Percentiles rank a stretch among this genome's conserved stretches.
Conservation (phyloP, 805 yeast genomes). For the Saturnispora sekii region DNA sequence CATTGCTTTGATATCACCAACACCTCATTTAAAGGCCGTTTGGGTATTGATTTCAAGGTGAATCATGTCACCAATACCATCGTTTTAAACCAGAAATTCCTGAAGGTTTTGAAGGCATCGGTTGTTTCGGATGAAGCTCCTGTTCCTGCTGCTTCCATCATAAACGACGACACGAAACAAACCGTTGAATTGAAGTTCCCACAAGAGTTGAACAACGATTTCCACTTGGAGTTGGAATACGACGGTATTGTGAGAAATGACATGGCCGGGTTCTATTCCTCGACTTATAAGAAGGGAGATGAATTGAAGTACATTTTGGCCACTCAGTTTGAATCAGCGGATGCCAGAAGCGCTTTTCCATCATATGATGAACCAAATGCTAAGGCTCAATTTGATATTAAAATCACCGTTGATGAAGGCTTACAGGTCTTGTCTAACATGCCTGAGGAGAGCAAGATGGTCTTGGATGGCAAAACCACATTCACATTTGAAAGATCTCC, state of each 20-base stretch:
- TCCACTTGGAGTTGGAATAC: conserved; percentile 28
- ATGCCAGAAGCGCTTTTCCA: conserved; percentile 50
- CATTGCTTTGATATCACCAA: conserved; percentile 51
- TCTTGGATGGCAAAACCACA: conserved; percentile 14
- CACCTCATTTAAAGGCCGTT: conserved; percentile 37
- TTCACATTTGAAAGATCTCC: conserved; percentile 40
- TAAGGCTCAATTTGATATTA: conserved; percentile 47
- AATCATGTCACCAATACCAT: conserved; percentile 33
- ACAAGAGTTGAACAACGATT: conserved; percentile 24
- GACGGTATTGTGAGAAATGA: conserved; percentile 40
- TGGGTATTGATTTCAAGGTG: conserved; percentile 38
- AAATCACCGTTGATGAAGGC: conserved; percentile 26
- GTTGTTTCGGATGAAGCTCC: conserved; percentile 16
- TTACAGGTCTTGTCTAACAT: conserved; percentile 37
- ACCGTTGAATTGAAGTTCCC: conserved; percentile 48
- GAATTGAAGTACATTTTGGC: conserved; percentile 33
- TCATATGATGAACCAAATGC: conserved; percentile 48
- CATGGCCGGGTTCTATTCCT: conserved; percentile 48
- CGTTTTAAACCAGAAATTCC: conserved; percentile 39
- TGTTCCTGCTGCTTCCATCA: conserved; percentile 17
- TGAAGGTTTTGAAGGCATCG: conserved; percentile 24
- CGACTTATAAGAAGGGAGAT: conserved; percentile 31
- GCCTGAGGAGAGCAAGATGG: conserved; percentile 26
- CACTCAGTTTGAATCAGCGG: conserved; percentile 52
- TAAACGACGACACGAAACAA: conserved; percentile 40